phyloP scores from a whole-genome alignment of 208 protist species.

The Trypanosomatidae sp. region DNA sequence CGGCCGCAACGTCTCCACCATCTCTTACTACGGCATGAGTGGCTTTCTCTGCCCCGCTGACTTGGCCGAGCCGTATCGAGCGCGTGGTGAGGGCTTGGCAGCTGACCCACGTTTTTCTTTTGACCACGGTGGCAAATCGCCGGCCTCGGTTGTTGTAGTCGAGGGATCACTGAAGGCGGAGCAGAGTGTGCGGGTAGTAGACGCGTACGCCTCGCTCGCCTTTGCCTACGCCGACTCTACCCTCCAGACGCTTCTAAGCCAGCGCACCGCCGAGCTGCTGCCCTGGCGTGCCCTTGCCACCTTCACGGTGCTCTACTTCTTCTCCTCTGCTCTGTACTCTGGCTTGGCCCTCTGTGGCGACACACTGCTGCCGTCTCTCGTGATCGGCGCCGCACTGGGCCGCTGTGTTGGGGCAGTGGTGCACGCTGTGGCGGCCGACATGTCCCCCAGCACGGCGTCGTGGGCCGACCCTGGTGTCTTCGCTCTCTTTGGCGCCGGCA shows the following conservation, averaged over 20 bases:
- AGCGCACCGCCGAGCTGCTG: conserved; percentile 40
- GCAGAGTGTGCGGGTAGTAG: conserved; percentile 36
- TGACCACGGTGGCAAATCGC: too few relatives aligned
- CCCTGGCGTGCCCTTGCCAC: conserved; percentile 23
- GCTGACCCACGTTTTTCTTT: too few relatives aligned
- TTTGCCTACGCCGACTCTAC: conserved; percentile 52
- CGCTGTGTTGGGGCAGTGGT: conserved; percentile 32
- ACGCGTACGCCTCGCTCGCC: conserved; percentile 55
- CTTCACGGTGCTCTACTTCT: conserved; percentile 46
- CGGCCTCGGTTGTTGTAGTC: too few relatives aligned
- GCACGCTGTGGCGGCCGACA: not conserved
- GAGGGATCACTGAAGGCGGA: too few relatives aligned
- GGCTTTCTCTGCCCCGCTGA: conserved; percentile 42
- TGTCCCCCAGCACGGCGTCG: not conserved
- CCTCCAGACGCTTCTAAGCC: conserved; percentile 44
- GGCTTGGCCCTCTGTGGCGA: conserved; percentile 34
- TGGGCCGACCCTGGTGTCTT: conserved; percentile 63
- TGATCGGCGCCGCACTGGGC: conserved; percentile 40
- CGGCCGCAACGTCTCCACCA: conserved; percentile 40
- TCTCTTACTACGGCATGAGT: conserved; percentile 55
- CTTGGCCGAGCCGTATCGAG: too few relatives aligned
- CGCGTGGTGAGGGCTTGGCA: too few relatives aligned
- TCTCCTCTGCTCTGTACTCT: conserved; percentile 44
- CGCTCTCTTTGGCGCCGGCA: conserved; percentile 60
- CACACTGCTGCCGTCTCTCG: conserved; percentile 31